Conservation (phyloP, 208 protist genomes). For the Crithidia fasciculata region DNA sequence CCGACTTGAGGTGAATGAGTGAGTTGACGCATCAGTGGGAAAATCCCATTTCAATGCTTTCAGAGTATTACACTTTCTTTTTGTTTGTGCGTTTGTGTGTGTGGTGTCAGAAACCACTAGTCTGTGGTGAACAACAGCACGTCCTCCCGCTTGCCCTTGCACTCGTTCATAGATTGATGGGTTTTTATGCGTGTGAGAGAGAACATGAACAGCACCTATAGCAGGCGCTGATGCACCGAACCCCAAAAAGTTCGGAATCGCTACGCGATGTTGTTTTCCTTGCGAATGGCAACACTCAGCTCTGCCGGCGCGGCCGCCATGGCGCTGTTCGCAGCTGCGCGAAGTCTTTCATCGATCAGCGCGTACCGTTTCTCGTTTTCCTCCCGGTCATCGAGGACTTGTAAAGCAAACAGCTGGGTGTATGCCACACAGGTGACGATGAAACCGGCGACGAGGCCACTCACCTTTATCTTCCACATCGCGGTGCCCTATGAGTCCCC, state of each 20-base stretch:
- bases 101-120: too few species aligned
- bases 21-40: too few species aligned
- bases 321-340: conserved; percentile 21
- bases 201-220: neutral
- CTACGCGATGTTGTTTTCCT: neutral
- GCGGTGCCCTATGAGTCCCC: too few species aligned
- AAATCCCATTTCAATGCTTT: too few species aligned
- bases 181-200: neutral
- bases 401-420: conserved; percentile 58
- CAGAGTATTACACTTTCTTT: too few species aligned
- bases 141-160: too few species aligned
- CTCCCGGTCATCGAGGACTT: conserved; percentile 49
- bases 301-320: conserved; percentile 18
- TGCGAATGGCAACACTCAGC: neutral
- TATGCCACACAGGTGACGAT: conserved; percentile 44
- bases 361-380: conserved; percentile 37
- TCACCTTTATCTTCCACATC: conserved; percentile 59
- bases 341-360: conserved; percentile 41
- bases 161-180: neutral
- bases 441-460: conserved; percentile 56
- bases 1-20: too few species aligned
- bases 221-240: too few species aligned
- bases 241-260: neutral
- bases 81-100: too few species aligned
- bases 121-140: too few species aligned